phyloP scores from a whole-genome alignment of 225 moss, liverwort and hornwort genomes.

The Neckera pumila region DNA sequence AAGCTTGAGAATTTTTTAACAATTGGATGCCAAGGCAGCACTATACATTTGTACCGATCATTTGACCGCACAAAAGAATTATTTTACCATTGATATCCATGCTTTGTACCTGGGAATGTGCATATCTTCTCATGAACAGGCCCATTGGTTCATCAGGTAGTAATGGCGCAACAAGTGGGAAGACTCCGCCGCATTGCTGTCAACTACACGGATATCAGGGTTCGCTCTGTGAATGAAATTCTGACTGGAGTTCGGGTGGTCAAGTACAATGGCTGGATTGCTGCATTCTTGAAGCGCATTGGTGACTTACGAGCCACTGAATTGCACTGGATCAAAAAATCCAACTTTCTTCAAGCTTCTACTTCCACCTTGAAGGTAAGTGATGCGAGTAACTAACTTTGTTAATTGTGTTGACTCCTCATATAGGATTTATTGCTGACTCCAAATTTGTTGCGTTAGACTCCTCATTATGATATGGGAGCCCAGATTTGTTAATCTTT shows the following conservation, averaged over 20 bases:
- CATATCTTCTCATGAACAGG: not conserved
- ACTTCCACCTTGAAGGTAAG: conserved; percentile 21
- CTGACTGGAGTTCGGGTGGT: conserved; percentile 66
- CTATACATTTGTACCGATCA: not conserved
- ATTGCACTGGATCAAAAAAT: conserved; percentile 46
- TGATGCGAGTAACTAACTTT: not conserved
- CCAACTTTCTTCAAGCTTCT: conserved; percentile 21
- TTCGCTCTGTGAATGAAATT: conserved; percentile 45
- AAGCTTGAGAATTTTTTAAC: not conserved
- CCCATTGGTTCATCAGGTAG: conserved; percentile 9
- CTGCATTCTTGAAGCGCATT: conserved; percentile 57
- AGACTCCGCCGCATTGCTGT: conserved; percentile 30
- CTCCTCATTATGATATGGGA: not conserved
- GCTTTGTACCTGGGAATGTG: not conserved
- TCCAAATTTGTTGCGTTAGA: too few species aligned
- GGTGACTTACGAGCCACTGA: conserved; percentile 31
- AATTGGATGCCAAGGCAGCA: not conserved
- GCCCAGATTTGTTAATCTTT: not conserved
- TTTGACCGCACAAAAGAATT: not conserved
- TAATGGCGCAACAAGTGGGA: conserved; percentile 36
- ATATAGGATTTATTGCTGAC: too few species aligned
- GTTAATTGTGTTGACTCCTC: not conserved
- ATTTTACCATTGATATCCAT: not conserved
- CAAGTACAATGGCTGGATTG: conserved; percentile 78
- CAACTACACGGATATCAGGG: conserved; percentile 51